Evolutionary conservation across 2,329 filamentous ascomycete species (phyloP), one percentile per base, ranked within the genome.

Genomic region (Aspergillus neotritici): DNA sequence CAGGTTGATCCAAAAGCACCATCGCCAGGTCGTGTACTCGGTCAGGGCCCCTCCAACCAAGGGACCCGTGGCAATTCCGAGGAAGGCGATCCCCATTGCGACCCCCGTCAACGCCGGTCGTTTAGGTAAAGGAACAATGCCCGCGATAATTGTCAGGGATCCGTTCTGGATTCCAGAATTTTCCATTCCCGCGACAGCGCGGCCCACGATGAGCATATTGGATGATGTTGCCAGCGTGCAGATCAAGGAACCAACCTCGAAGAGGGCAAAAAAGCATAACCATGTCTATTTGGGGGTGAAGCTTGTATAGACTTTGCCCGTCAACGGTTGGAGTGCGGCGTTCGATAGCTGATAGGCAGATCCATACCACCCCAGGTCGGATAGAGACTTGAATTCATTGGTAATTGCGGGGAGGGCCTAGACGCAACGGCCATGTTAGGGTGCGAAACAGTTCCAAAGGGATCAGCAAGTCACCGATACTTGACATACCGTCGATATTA

Each of bases 1-100:
- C 1, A 79, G 60, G 49, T 79, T 78, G 56, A 78, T 76, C 43
- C 71, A 75, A 59, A 74, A 73, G 48, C 62, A 75, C 70, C 71
- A 74, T 9, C 72, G 55, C 71, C 72, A 74, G 12, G 68, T 65
- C 4, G 63, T 45, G 31, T 56, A 43, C 25, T 62, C 53, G 6
- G 66, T 67, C 36, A 69, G 64, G 16, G 58, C 63, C 40, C 66
- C 66, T 5, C 71, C 71, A 34, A 53, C 44, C 5, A 71, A 40
- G 6, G 62, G 63, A 4, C 61, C 62, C 11, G 53, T 50, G n/a
- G 64, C 52, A 4, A 58, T 61, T 2, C 60, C 55, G 49, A 67
- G 56, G 3, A 59, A 62, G 25, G 59, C 57, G 4, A 58, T 57
- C 12, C 63, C 65, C 8, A 35, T 28, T 13, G 66, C 51, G 10